These are phyloP conservation scores for Penicillium sp. DNA, from an alignment of 2,329 filamentous ascomycete species.

Conservation along the genomic window DNA sequence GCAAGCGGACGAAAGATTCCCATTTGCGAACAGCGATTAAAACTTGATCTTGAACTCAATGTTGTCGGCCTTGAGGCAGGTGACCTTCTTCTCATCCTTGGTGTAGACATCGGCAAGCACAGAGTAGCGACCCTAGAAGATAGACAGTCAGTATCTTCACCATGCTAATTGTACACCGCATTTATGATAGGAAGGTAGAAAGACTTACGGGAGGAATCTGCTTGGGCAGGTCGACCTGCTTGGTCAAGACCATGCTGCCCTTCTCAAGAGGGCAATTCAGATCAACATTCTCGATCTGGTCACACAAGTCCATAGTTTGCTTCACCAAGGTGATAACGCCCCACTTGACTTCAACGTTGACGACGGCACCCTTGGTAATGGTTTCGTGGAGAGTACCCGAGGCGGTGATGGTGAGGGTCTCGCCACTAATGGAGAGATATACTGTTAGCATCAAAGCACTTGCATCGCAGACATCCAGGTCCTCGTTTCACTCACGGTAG, in stretches of 20 bases:
- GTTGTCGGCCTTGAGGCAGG: conserved; percentile 74
- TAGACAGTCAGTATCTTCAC: conserved; percentile 13
- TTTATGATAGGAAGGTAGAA: neutral
- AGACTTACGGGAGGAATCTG: conserved; percentile 83
- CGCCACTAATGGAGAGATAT: conserved; percentile 61
- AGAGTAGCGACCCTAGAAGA: conserved; percentile 77
- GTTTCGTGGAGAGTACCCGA: conserved; percentile 72
- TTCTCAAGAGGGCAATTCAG: conserved; percentile 85
- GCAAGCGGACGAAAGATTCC: conserved; percentile 12
- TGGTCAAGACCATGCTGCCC: conserved; percentile 72
- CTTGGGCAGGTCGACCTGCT: conserved; percentile 80
- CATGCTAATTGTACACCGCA: neutral
- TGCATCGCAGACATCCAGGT: neutral
- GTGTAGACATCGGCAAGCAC: conserved; percentile 85
- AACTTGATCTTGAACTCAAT: conserved; percentile 37
- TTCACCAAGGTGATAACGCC: conserved; percentile 87
- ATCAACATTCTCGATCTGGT: conserved; percentile 85
- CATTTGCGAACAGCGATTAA: neutral
- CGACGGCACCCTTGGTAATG: conserved; percentile 77
- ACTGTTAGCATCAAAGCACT: conserved; percentile 16
- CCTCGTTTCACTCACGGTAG: conserved; percentile 65
- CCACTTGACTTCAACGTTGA: conserved; percentile 87
- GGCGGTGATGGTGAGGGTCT: conserved; percentile 76
- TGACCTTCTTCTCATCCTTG: conserved; percentile 72
- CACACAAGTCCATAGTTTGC: conserved; percentile 81